Conservation (phyloP, 805 yeast genomes). For the Saturnispora gosingensis region DNA sequence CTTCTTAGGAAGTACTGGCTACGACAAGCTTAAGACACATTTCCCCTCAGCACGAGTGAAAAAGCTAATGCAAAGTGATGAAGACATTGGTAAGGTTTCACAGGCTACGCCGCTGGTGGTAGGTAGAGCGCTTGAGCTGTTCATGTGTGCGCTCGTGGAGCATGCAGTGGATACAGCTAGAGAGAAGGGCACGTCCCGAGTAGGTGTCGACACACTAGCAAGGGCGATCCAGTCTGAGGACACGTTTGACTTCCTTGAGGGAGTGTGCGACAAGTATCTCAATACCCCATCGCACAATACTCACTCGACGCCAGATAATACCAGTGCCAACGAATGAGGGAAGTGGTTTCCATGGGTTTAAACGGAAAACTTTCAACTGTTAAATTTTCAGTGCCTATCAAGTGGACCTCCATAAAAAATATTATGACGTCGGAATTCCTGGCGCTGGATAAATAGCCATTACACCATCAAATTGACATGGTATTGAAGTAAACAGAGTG, state of each 20-base stretch:
- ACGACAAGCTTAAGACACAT: conserved; percentile 60
- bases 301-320: background rate
- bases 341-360: background rate
- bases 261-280: conserved; percentile 33
- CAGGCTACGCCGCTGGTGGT: conserved; percentile 98
- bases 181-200: conserved; percentile 64
- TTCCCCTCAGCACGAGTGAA: conserved; percentile 92
- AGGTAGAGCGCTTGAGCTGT: conserved; percentile 88
- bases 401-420: background rate
- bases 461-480: background rate
- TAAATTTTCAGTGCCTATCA: too few relatives aligned
- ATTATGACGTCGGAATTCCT: background rate
- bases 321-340: background rate
- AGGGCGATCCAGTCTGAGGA: conserved; percentile 79
- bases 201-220: conserved; percentile 73
- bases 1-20: conserved; percentile 21
- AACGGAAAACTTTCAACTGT: too few relatives aligned
- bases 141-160: conserved; percentile 82
- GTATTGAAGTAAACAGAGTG: background rate
- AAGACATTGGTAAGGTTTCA: conserved; percentile 96
- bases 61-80: conserved; percentile 95
- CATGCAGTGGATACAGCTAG: conserved; percentile 74
- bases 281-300: background rate
- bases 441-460: background rate
- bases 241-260: conserved; percentile 87